phyloP scores from a whole-genome alignment of 331 rosid genomes.

The Spiraea crenata region DNA sequence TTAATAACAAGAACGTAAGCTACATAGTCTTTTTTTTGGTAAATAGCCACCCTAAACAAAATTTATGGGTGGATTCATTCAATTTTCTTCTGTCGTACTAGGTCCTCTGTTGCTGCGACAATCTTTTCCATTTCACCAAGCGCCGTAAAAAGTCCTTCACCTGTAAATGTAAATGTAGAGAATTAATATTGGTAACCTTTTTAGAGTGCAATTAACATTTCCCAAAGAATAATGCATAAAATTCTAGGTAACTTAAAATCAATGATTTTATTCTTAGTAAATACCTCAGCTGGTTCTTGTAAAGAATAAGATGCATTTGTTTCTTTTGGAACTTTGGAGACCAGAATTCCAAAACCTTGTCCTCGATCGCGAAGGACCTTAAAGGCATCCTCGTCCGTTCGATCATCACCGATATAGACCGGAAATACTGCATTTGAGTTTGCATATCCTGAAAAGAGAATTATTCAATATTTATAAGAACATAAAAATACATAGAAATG shows the following conservation, averaged over 20 bases:
- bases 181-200: background rate
- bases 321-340: constrained; percentile 78
- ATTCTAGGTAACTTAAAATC: background rate
- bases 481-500: no score
- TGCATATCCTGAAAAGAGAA: constrained; percentile 48
- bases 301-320: constrained; percentile 75
- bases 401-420: constrained; percentile 88
- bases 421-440: constrained; percentile 74
- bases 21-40: constrained; percentile 11
- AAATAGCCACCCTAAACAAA: constrained; percentile 35
- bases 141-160: constrained; percentile 75
- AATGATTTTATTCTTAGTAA: background rate
- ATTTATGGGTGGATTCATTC: constrained; percentile 36
- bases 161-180: constrained; percentile 30
- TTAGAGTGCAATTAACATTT: no score
- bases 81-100: background rate
- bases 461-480: background rate
- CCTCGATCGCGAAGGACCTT: constrained; percentile 72
- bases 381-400: constrained; percentile 93
- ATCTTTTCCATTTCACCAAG: constrained; percentile 70
- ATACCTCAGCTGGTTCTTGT: constrained; percentile 90
- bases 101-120: constrained; percentile 16
- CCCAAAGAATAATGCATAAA: no score
- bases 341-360: constrained; percentile 93
- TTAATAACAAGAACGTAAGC: constrained; percentile 11